Evolutionary conservation across 768 basidiomycete genomes (phyloP).

Genomic region (Lactarius indigo): DNA sequence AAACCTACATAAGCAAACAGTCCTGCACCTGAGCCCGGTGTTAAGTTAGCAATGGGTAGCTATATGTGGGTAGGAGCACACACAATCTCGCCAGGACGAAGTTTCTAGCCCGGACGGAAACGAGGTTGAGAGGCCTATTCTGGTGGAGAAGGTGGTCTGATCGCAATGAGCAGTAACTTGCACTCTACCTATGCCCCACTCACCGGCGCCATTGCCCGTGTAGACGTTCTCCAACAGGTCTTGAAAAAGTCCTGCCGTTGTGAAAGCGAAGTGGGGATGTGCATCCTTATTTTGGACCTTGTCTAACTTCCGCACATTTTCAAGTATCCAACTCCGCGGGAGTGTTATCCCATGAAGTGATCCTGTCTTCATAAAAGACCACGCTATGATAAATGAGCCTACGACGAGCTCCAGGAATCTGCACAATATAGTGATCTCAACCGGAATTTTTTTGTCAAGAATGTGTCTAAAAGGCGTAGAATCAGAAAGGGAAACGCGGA

Average conservation of each 20-base stretch:
- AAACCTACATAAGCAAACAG: slow-evolving; percentile 15
- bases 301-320: slow-evolving; percentile 2
- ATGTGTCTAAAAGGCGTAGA: slow-evolving; percentile 8
- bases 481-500: not conserved
- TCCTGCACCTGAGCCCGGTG: slow-evolving; percentile 5
- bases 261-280: not conserved
- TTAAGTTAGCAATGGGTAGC: not conserved
- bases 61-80: not conserved
- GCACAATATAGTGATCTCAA: slow-evolving; percentile 16
- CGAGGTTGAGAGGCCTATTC: not conserved
- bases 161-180: not conserved
- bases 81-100: slow-evolving; percentile 15
- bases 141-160: slow-evolving; percentile 10
- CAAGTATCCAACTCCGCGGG: slow-evolving; percentile 27
- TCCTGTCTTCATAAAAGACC: not conserved
- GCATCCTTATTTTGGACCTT: slow-evolving; percentile 16
- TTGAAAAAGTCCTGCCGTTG: not conserved
- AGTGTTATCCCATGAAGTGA: slow-evolving; percentile 10
- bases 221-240: slow-evolving; percentile 25
- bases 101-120: not conserved
- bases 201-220: slow-evolving; percentile 8
- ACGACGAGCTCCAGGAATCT: slow-evolving; percentile 15
- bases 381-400: slow-evolving; percentile 15
- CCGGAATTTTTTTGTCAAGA: slow-evolving; percentile 1
- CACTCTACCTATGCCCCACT: not conserved